Percentiles rank a stretch among this genome's conserved stretches.
Evolutionary conservation across 768 basidiomycete species (phyloP).

Genomic region (Arthromyces matolae): DNA sequence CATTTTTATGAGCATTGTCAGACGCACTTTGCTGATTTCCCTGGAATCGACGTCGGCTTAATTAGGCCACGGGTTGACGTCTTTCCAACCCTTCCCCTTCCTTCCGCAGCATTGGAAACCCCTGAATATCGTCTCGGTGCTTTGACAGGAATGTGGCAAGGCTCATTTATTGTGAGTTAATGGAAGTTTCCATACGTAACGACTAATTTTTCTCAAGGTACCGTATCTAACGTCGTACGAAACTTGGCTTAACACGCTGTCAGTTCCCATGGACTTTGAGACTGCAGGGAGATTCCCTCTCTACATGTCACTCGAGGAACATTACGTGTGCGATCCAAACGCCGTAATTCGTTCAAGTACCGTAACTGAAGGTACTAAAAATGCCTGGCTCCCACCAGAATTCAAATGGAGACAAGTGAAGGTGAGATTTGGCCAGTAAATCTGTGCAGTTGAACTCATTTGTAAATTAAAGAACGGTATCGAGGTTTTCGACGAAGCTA

Average conservation of each 20-base stretch:
- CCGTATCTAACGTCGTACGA: constrained; percentile 36
- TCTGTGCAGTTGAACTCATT: constrained; percentile 41
- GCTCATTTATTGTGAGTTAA: constrained; percentile 41
- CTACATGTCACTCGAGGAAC: constrained; percentile 46
- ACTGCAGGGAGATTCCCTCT: constrained; percentile 41
- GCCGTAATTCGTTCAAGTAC: constrained; percentile 31
- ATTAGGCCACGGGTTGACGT: not conserved
- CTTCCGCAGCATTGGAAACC: constrained; percentile 16
- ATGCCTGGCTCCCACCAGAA: constrained; percentile 45
- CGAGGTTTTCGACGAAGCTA: constrained; percentile 31
- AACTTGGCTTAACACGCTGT: constrained; percentile 30
- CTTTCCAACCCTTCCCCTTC: not conserved
- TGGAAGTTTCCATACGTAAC: not conserved
- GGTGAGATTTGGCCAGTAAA: constrained; percentile 34
- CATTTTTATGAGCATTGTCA: constrained; percentile 39
- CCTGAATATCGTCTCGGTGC: constrained; percentile 39
- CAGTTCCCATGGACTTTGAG: constrained; percentile 32
- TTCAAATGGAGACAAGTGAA: constrained; percentile 33
- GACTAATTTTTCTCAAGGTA: constrained; percentile 25
- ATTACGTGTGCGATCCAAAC: constrained; percentile 36
- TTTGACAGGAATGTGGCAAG: constrained; percentile 47
- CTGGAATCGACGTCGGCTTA: constrained; percentile 21
- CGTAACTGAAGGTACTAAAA: constrained; percentile 32
- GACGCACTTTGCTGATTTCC: constrained; percentile 36
- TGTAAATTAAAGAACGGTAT: constrained; percentile 52